phyloP scores from a whole-genome alignment of 169 alveolate genomes.

The Sarcocystis neurona region DNA sequence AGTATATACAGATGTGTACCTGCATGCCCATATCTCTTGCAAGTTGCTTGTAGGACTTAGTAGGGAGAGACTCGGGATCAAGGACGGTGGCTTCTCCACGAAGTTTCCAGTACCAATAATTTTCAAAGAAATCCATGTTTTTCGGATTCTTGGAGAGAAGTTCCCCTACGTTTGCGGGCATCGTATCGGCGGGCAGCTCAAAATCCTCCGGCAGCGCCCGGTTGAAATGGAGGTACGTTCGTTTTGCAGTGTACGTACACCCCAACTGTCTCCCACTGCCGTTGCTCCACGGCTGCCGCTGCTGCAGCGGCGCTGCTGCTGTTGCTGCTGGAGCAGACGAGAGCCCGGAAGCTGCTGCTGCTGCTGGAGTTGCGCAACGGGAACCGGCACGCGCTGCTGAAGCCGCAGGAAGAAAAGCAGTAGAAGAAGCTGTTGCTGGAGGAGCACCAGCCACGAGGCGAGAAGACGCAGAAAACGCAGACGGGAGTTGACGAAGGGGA shows the following conservation, averaged over 20 bases:
- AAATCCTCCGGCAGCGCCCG: slow-evolving; percentile 83
- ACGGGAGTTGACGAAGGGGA: no score
- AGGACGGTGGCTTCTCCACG: slow-evolving; percentile 82
- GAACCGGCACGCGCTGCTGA: neutral
- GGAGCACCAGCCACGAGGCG: neutral
- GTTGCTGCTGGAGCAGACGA: neutral
- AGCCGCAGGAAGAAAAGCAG: neutral
- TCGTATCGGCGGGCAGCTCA: slow-evolving; percentile 84
- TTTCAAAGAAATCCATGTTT: slow-evolving; percentile 80
- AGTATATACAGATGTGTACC: no score
- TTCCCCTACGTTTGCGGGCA: slow-evolving; percentile 83
- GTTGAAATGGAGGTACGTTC: slow-evolving; percentile 80
- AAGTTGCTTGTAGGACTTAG: slow-evolving; percentile 83
- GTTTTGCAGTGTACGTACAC: neutral
- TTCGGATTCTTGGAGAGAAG: slow-evolving; percentile 80
- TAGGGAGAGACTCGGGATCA: slow-evolving; percentile 78
- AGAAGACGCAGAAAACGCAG: no score
- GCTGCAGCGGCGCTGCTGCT: no score
- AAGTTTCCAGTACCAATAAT: slow-evolving; percentile 86
- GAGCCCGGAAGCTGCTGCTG: neutral
- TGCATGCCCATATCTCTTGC: slow-evolving; percentile 85
- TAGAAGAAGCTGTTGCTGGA: neutral
- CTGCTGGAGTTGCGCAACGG: neutral
- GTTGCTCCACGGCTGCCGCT: no score
- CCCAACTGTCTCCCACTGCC: neutral